These are phyloP conservation scores for Lentinula sp. DNA, from an alignment of 768 basidiomycete species.

Conservation along the genomic window DNA sequence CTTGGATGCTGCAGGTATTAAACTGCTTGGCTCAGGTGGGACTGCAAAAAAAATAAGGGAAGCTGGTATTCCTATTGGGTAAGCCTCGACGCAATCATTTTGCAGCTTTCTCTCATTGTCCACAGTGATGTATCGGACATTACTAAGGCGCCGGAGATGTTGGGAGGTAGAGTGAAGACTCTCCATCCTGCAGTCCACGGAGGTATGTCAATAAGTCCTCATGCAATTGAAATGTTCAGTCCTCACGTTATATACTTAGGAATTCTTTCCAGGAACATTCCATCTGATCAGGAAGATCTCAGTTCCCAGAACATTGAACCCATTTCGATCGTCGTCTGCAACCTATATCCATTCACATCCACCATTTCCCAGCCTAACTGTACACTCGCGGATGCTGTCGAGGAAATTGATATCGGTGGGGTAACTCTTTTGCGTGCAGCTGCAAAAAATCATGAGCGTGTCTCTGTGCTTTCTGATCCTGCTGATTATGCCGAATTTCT, in stretches of 20 bases:
- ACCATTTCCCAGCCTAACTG: constrained; percentile 87
- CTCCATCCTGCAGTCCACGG: constrained; percentile 98
- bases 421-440: constrained; percentile 96
- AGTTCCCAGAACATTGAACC: constrained; percentile 79
- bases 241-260: constrained; percentile 37
- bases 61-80: constrained; percentile 87
- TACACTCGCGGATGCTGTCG: constrained; percentile 87
- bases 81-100: constrained; percentile 25
- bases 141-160: constrained; percentile 98
- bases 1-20: constrained; percentile 76
- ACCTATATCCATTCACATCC: constrained; percentile 93
- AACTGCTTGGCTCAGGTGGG: constrained; percentile 90
- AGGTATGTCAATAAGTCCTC: constrained; percentile 40
- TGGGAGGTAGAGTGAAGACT: constrained; percentile 97
- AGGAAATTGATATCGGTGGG: constrained; percentile 98
- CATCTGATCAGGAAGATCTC: constrained; percentile 86
- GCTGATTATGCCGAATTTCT: constrained; percentile 83
- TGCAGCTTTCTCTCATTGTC: not conserved
- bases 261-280: constrained; percentile 88
- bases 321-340: constrained; percentile 97
- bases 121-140: constrained; percentile 92
- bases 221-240: not conserved
- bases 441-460: constrained; percentile 95
- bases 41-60: constrained; percentile 98
- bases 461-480: constrained; percentile 85